Evolutionary conservation across 2,329 filamentous ascomycete species (phyloP), one percentile per base, ranked within the genome.

Genomic region (Xylariaceae sp.): DNA sequence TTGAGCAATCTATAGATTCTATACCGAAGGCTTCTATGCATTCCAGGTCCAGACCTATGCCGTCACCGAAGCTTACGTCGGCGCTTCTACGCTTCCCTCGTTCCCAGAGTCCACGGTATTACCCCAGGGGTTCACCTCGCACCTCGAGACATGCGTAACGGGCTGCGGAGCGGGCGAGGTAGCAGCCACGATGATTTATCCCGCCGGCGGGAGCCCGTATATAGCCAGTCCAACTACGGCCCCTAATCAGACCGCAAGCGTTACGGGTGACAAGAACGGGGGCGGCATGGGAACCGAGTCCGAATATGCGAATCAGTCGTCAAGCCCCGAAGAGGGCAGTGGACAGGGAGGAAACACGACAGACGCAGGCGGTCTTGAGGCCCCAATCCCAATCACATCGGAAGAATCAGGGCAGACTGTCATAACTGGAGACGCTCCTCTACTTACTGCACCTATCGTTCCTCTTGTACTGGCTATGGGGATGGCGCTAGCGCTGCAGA

Each of bases 11-110:
- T 5, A 12, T 9, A 36, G 15, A 15, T 54, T 58, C 40, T 46
- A 43, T 22, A 42, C 56, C 12, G 39, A 38, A 9, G 56, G 52
- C 1, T 36, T 19, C 2, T 7, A 18, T 2, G 50, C 36, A 6
- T 30, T 52, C 19, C 45, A 43, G 15, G 27, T 14, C 10, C 53
- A 56, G 32, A 42, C 46, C 2, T 61, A 61, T 42, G 57, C 57
- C 10, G 44, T 61, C 32, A 53, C 55, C 3, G 58, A 61, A 49
- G 58, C 58, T 17, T 61, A 59, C 36, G 44, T 56, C 18, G 58
- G 58, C 18, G 35, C 59, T 17, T 58, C 57, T 11, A 43, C 55
- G 15, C 50, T 61, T 17, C 58, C 57, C 11, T 27, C 4, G 10
- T 61, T 59, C 42, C 51, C 44, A 15, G 30, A 43, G 7, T 48